Base-by-base conservation (phyloP, 345 rosid species). In the Sapria himalayana region DNA sequence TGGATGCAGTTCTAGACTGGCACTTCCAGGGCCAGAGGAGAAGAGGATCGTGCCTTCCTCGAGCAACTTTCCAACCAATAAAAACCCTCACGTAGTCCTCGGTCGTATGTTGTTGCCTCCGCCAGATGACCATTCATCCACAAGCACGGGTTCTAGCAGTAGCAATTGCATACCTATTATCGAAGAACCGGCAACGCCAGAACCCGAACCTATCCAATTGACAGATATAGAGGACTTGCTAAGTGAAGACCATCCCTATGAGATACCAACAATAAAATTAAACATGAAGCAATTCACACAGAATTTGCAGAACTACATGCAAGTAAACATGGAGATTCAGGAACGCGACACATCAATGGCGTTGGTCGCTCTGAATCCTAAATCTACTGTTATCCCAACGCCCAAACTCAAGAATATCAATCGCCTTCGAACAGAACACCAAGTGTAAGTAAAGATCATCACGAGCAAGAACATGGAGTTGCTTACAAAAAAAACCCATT, bases 381-480 rank as follows among this genome's bases (percentile, higher is more conserved):
- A 69, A 36, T 67, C 58, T 35, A 67, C 94, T 45, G 67, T 69
- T 23, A 64, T 81, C 39, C 94, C 94, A 31, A 50, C 70, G 22
- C 73, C 74, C 18, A 78, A 73, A 62, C 60, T 86, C 49, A 86
- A 86, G 69, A 76, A 72, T 50, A 61, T 78, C 31, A 72, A 79
- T 52, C 71, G 80, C 39, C 68, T 86, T 50, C 69, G 94, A 37
- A 86, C 97, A 46, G 97, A 86, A 66, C 94, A 86, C 49, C 81
- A 64, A 60, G 97, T 81, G 97, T 86, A 73, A 86, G 97, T 61
- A 51, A 22, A 62, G 29, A 22, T 48, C 46, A 51, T 41, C 36
- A 38, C 17, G 7, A n/a, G n/a, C n/a, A n/a, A n/a, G n/a, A n/a
- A n/a, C n/a, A n/a, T n/a, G n/a, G n/a, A n/a, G 17, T 33, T 8